A percentile compares a stretch with the other conserved stretches of the same genome.
phyloP scores from a whole-genome alignment of 768 basidiomycete genomes.

The Kwoniella dejecticola region DNA sequence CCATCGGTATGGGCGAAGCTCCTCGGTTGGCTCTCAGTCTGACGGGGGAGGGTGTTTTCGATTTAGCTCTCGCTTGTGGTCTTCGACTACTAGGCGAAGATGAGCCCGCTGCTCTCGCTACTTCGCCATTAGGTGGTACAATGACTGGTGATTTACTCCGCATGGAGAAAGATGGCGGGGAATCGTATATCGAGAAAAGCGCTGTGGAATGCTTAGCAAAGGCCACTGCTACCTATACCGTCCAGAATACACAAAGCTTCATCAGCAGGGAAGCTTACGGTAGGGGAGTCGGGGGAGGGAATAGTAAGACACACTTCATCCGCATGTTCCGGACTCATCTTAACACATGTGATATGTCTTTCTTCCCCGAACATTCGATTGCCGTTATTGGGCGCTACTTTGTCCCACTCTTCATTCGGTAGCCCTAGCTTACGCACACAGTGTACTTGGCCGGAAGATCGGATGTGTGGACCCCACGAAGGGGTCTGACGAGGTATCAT shows the following conservation, averaged over 20 bases:
- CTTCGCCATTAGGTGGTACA: slow-evolving; percentile 9
- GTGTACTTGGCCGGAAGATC: slow-evolving; percentile 64
- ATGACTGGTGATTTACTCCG: slow-evolving; percentile 6
- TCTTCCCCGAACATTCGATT: slow-evolving; percentile 23
- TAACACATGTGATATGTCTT: slow-evolving; percentile 53
- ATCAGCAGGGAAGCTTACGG: neutral
- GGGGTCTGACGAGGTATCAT: slow-evolving; percentile 67
- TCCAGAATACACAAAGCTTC: neutral
- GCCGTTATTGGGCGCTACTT: slow-evolving; percentile 21
- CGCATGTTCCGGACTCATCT: slow-evolving; percentile 51
- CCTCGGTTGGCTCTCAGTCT: no score
- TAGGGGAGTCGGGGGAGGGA: neutral
- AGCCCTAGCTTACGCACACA: slow-evolving; percentile 82
- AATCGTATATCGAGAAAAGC: slow-evolving; percentile 51
- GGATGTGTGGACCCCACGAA: slow-evolving; percentile 70
- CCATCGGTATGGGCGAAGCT: no score
- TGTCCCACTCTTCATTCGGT: slow-evolving; percentile 42
- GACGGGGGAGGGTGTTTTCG: no score
- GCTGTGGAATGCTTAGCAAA: slow-evolving; percentile 49
- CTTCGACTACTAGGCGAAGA: neutral
- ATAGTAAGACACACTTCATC: slow-evolving; percentile 45
- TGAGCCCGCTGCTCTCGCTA: neutral
- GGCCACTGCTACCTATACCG: slow-evolving; percentile 40
- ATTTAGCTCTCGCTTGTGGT: no score
- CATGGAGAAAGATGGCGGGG: slow-evolving; percentile 27